Base-by-base conservation (phyloP, 805 yeast genomes). In the Saccharomycopsis microspora region DNA sequence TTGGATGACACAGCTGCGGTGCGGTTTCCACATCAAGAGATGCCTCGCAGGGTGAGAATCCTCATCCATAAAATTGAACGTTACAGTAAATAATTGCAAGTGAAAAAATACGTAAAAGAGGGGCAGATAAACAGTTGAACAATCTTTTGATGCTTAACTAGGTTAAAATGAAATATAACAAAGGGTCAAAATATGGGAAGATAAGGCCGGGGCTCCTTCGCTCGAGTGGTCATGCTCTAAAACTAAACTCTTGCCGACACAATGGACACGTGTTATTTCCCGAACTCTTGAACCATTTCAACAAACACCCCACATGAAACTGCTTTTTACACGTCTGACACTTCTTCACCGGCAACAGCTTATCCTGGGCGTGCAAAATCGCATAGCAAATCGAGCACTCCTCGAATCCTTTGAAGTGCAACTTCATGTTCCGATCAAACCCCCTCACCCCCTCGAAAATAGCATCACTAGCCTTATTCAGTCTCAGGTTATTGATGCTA, bases 311-410 rank as follows among this genome's bases (percentile, higher is more conserved):
- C 5, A 96, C 81, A 63, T 93, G 99, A 71, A 89, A 93, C 61
- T 84, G 86, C 70, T 93, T 90, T 59, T 78, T 78, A 72, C 99
- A 93, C 0, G 96, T 88, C 10, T 82, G 70, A 65, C 99, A 93
- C 3, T 74, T 74, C 64, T 87, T 89, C 44, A 87, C 78, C 5
- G 99, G 98, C 49, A 93, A 71, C 5, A 95, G 82, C 57, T 85
- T 85, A 58, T 88, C 96, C 53, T 84, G 88, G 9, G 72, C 73
- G 60, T 89, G 95, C 54, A 93, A 67, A 48, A 90, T 82, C 10
- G 95, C 84, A 63, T 93, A 93, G 63, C 99, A 93, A 56, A 93
- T 88, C 3, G 97, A 95, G 72, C 99, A 93, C 51, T 90, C 97
- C 58, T 87, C 96, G 55, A 86, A 88, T 0, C 96, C 96, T 5